Evolutionary conservation across 768 basidiomycete species (phyloP).

Genomic region (Lactarius deliciosus): DNA sequence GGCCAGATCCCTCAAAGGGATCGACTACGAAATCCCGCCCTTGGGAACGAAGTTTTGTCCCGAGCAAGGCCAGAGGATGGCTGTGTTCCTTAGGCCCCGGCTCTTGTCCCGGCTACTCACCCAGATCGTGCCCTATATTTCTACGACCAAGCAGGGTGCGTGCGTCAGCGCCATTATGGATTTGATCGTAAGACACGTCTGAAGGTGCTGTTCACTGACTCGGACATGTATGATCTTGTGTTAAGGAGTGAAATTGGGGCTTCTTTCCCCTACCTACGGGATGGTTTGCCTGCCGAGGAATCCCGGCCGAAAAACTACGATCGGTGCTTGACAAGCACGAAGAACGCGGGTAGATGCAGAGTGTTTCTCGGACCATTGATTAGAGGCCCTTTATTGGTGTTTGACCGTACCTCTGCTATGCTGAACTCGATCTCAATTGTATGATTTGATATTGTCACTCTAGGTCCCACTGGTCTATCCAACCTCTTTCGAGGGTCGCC

Average conservation of each 20-base stretch:
- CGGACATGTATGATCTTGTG: constrained; percentile 39
- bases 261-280: constrained; percentile 14
- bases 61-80: neutral
- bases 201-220: constrained; percentile 55
- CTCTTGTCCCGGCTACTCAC: constrained; percentile 37
- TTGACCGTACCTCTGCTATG: neutral
- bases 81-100: neutral
- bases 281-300: constrained; percentile 21
- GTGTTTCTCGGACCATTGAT: constrained; percentile 11
- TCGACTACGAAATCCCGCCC: neutral
- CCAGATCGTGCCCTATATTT: constrained; percentile 66
- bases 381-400: constrained; percentile 30
- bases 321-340: constrained; percentile 19
- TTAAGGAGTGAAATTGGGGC: constrained; percentile 38
- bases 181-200: constrained; percentile 30
- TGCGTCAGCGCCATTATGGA: neutral
- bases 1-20: neutral
- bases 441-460: constrained; percentile 9
- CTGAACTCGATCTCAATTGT: constrained; percentile 5
- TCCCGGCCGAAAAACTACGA: neutral
- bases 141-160: constrained; percentile 27
- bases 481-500: neutral
- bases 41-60: neutral
- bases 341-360: constrained; percentile 38
- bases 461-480: constrained; percentile 1